Percentiles rank a stretch among this genome's conserved stretches.
Conservation (phyloP, 331 rosid species). For the Quercus tomentella region DNA sequence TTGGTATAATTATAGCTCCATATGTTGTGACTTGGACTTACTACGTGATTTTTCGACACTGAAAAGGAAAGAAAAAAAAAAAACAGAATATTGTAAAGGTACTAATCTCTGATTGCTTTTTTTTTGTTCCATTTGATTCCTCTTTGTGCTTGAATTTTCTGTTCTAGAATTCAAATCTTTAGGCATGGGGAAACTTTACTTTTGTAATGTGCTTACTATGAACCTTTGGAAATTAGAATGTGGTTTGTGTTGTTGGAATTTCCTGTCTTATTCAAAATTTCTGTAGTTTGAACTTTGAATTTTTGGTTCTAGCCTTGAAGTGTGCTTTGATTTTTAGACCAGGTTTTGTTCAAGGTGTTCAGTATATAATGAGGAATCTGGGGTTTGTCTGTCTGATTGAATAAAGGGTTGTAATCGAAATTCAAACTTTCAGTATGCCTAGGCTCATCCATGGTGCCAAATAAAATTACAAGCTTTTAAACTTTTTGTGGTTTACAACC, state of each 20-base stretch:
- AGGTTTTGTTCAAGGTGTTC: no score
- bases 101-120: background rate
- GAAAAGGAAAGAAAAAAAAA: background rate
- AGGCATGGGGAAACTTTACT: background rate
- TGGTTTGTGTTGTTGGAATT: no score
- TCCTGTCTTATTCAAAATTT: no score
- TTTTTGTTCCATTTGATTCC: background rate
- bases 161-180: background rate
- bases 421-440: background rate
- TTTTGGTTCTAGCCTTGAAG: background rate
- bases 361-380: no score
- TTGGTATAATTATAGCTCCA: background rate
- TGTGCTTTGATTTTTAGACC: no score
- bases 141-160: background rate
- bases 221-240: no score
- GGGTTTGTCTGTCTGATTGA: no score
- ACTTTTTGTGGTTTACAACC: background rate
- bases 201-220: no score
- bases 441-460: background rate
- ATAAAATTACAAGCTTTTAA: background rate
- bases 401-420: no score
- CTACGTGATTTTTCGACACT: background rate
- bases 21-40: background rate
- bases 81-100: background rate
- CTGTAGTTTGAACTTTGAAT: background rate